These are phyloP conservation scores for Schrenkiella parvula DNA, from an alignment of 345 rosid species.

Conservation along the genomic window DNA sequence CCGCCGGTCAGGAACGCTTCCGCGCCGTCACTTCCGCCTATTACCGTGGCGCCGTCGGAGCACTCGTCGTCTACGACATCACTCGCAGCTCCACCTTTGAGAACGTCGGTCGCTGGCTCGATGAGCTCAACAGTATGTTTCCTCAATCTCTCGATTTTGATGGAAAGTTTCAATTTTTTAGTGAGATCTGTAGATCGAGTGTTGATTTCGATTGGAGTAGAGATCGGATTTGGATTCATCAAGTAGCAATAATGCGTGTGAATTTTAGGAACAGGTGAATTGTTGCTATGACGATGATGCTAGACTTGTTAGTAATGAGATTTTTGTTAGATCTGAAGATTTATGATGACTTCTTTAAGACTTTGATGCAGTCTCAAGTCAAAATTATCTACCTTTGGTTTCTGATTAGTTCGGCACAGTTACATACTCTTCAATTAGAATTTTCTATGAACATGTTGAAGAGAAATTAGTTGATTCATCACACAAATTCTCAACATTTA, in stretches of 20 bases:
- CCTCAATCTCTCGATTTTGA: neutral
- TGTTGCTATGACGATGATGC: neutral
- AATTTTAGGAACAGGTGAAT: neutral
- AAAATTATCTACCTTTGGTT: neutral
- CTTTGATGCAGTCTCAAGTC: conserved; percentile 11
- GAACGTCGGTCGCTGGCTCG: conserved; percentile 80
- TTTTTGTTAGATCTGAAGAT: conserved; percentile 14
- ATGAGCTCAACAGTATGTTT: conserved; percentile 65
- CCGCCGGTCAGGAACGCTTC: conserved; percentile 93
- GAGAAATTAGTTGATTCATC: neutral
- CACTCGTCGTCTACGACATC: conserved; percentile 79
- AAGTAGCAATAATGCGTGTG: neutral
- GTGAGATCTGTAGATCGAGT: conserved; percentile 14
- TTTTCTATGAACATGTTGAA: neutral
- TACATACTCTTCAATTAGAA: neutral
- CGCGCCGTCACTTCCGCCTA: conserved; percentile 95
- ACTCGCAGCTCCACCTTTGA: conserved; percentile 72
- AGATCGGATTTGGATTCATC: neutral
- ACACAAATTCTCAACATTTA: neutral
- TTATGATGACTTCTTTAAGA: neutral
- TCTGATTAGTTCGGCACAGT: neutral
- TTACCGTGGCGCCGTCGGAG: conserved; percentile 95
- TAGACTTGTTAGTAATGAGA: neutral
- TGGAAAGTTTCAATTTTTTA: neutral
- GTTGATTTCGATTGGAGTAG: neutral